These are phyloP conservation scores for Cicer pinnatifidum DNA, from an alignment of 306 rosid genomes.

Conservation along the genomic window DNA sequence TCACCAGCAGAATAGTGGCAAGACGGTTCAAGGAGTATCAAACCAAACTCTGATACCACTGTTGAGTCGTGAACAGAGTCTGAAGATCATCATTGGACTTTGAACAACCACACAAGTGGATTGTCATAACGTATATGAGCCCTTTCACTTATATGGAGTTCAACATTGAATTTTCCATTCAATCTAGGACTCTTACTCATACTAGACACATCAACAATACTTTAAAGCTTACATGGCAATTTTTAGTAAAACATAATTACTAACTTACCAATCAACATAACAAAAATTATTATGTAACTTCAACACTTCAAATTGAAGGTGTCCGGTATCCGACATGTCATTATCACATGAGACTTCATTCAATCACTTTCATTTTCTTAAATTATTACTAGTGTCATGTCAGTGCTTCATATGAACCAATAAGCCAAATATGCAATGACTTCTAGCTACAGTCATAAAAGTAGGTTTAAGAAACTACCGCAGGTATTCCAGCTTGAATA, in stretches of 20 bases:
- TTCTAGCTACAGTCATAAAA: neutral
- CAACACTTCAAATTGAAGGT: neutral
- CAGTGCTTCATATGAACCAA: neutral
- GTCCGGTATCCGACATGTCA: neutral
- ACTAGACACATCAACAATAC: too few relatives aligned
- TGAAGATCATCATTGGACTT: too few relatives aligned
- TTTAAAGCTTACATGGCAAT: neutral
- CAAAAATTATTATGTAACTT: neutral
- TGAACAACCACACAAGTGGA: too few relatives aligned
- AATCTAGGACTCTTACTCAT: too few relatives aligned
- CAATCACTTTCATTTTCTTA: neutral
- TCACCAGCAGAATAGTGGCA: too few relatives aligned
- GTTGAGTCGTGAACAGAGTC: too few relatives aligned
- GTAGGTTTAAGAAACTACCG: conserved; percentile 56
- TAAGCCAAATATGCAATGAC: conserved; percentile 21
- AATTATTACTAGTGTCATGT: neutral
- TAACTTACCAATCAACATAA: conserved; percentile 6
- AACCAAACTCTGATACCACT: too few relatives aligned
- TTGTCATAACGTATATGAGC: too few relatives aligned
- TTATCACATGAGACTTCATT: neutral
- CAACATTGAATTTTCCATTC: too few relatives aligned
- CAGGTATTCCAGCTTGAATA: conserved; percentile 95
- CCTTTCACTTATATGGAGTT: too few relatives aligned
- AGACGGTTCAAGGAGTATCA: too few relatives aligned
- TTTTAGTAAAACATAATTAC: conserved; percentile 22